phyloP scores from a whole-genome alignment of 768 basidiomycete species.

The Lentinula raphanica region DNA sequence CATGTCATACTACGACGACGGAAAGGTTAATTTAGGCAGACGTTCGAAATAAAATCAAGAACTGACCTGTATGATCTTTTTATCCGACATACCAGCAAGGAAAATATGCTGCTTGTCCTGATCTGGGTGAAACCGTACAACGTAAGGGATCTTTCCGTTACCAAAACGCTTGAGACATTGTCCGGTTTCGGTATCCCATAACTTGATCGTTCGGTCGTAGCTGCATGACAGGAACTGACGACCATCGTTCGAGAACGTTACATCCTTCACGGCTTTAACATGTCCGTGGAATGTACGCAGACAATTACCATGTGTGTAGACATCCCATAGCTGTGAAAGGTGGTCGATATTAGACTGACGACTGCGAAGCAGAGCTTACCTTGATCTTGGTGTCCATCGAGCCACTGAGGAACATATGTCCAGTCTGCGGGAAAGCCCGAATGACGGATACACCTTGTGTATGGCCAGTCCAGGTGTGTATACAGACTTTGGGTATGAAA shows the following conservation, averaged over 20 bases:
- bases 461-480: constrained; percentile 98
- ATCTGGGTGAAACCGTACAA: constrained; percentile 93
- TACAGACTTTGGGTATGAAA: constrained; percentile 92
- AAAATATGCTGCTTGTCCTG: constrained; percentile 94
- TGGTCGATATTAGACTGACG: not conserved
- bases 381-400: constrained; percentile 99
- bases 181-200: constrained; percentile 99
- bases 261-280: constrained; percentile 92
- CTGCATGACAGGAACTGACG: constrained; percentile 84
- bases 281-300: constrained; percentile 97
- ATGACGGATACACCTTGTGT: constrained; percentile 94
- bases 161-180: constrained; percentile 96
- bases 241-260: constrained; percentile 93
- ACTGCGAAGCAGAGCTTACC: constrained; percentile 35
- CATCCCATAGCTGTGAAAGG: constrained; percentile 86
- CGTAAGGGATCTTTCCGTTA: constrained; percentile 97
- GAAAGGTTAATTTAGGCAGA: not conserved
- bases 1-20: constrained; percentile 80
- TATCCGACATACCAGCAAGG: constrained; percentile 97
- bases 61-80: constrained; percentile 94
- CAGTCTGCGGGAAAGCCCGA: constrained; percentile 86
- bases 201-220: constrained; percentile 96
- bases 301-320: constrained; percentile 95
- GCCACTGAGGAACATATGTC: constrained; percentile 88
- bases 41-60: not conserved